These are phyloP conservation scores for Cryptococcus hybrid DNA, from an alignment of 1,284 basidiomycete species.

Conservation along the genomic window DNA sequence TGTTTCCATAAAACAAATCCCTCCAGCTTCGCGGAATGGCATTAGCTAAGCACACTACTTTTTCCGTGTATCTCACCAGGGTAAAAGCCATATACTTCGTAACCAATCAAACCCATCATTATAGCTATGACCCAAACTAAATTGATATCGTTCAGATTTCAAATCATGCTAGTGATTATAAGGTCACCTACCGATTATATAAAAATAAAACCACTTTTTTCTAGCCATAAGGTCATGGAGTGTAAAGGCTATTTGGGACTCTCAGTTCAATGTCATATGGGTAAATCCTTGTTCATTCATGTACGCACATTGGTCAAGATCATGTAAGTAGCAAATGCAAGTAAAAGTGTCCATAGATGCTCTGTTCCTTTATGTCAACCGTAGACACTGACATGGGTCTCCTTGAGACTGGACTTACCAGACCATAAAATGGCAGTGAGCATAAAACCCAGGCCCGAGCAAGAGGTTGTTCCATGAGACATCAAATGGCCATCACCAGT, in stretches of 20 bases:
- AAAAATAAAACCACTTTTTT: slow-evolving; percentile 43
- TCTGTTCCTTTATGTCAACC: slow-evolving; percentile 18
- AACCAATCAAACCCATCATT: slow-evolving; percentile 31
- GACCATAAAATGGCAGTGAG: slow-evolving; percentile 41
- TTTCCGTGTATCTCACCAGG: slow-evolving; percentile 21
- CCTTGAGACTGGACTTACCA: slow-evolving; percentile 19
- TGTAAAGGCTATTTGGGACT: slow-evolving; percentile 37
- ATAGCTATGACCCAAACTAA: slow-evolving; percentile 39
- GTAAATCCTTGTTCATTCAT: background rate
- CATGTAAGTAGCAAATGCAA: slow-evolving; percentile 49
- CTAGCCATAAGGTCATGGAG: slow-evolving; percentile 38
- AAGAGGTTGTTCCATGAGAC: slow-evolving; percentile 25
- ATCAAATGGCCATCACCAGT: slow-evolving; percentile 21
- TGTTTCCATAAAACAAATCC: slow-evolving; percentile 45
- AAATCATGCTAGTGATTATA: background rate
- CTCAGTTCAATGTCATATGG: background rate
- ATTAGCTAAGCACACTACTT: background rate
- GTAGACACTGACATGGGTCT: too few relatives aligned
- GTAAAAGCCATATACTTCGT: slow-evolving; percentile 39
- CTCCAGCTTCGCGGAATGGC: slow-evolving; percentile 25
- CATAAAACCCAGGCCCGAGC: slow-evolving; percentile 44
- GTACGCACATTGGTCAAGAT: slow-evolving; percentile 45
- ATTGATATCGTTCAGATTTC: background rate
- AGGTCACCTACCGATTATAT: slow-evolving; percentile 26
- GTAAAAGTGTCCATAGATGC: slow-evolving; percentile 48